Evolutionary conservation across 2,329 filamentous ascomycete genomes (phyloP).

Genomic region (Neonectria magnoliae): DNA sequence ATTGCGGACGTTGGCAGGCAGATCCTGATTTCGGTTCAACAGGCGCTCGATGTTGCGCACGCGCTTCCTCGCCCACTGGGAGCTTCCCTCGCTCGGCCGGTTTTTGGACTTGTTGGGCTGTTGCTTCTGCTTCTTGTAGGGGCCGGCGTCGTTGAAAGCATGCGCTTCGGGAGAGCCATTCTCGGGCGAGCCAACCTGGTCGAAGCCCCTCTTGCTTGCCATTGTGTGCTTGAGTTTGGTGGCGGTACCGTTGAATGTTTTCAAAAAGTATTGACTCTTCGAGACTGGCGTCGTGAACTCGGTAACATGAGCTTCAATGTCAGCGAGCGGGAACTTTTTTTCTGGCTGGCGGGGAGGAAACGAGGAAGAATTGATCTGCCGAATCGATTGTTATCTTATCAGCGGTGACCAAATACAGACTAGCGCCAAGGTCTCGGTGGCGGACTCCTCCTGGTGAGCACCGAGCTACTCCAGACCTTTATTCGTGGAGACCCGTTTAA

Average conservation of each 20-base stretch:
- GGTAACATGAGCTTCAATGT: background rate
- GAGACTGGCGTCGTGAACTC: background rate
- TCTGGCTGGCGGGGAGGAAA: conserved; percentile 23
- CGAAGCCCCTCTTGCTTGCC: conserved; percentile 46
- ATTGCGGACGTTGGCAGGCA: conserved; percentile 74
- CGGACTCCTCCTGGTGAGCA: background rate
- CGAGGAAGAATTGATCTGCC: conserved; percentile 22
- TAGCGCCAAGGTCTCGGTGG: conserved; percentile 25
- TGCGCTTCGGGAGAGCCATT: conserved; percentile 37
- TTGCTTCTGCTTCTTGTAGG: conserved; percentile 50
- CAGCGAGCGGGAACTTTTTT: conserved; percentile 37
- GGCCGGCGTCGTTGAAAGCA: conserved; percentile 27
- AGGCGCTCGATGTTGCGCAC: conserved; percentile 75
- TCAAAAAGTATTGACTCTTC: background rate
- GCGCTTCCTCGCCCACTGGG: conserved; percentile 75
- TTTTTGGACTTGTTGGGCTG: conserved; percentile 49
- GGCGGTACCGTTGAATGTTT: background rate
- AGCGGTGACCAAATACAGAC: conserved; percentile 21
- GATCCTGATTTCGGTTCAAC: conserved; percentile 67
- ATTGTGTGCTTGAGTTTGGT: conserved; percentile 31
- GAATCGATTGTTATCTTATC: conserved; percentile 38
- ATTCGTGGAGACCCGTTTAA: background rate
- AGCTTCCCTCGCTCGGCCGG: conserved; percentile 57
- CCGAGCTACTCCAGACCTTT: conserved; percentile 16
- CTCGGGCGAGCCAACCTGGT: conserved; percentile 41